Evolutionary conservation across 1,139 yeast species (phyloP), one percentile per base, ranked within the genome.

Genomic region (Sugiyamaella sp.): DNA sequence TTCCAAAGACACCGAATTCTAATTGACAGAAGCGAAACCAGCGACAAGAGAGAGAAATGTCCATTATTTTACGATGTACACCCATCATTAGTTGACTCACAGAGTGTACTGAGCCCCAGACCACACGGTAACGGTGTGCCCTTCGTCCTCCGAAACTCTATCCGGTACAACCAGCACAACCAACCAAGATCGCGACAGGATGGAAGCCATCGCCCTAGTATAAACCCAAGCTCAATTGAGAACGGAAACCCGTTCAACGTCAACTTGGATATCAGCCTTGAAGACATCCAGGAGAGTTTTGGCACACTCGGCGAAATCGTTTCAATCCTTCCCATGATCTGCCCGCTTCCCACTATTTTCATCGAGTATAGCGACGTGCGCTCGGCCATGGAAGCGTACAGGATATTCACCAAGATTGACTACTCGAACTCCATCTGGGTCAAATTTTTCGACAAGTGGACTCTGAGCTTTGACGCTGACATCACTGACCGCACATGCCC

Each of bases 321-420:
- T n/a, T 87, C 85, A 38, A 69, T 86, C 5, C 71, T 80, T 1
- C 89, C 95, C 0, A 78, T 86, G 21, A 76, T 87, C n/a, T 84
- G 91, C 1, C 74, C 83, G 47, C 82, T 79, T 59, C 69, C 86
- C 32, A 79, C 89, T 52, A 76, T 88, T 57, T 75, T 85, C 12
- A 71, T 89, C 24, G 84, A 83, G 52, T 89, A 76, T 67, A 77
- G 77, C 42, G 86, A 86, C 63, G 79, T 86, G 4, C 67, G 79
- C 46, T 73, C 84, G 16, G 89, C 96, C 0, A 80, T 87, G 25
- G 65, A 68, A n/a, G 89, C 87, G 2, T 85, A 84, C 68, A 71
- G 70, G 39, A 78, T 77, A 43, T 75, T 72, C 59, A 74, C 74
- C 20, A 57, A 64, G 25, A 4, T 10, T 2, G 51, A 48, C 17